Base-by-base conservation (phyloP, 73 alveolate species). In the Halteria grandinella region DNA sequence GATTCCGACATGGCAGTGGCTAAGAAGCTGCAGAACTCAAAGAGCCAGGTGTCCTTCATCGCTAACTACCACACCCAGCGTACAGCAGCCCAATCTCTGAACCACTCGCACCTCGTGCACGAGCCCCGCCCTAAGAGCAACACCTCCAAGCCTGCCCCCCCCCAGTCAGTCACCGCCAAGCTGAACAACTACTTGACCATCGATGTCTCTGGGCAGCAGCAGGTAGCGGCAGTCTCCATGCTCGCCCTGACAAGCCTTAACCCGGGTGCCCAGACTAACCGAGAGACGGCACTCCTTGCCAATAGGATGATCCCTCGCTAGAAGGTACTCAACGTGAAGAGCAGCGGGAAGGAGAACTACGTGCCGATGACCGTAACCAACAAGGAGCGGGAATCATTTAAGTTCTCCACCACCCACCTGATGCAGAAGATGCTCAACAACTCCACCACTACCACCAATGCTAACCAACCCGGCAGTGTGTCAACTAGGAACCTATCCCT, bases 331-430 rank as follows among this genome's bases (percentile, higher is more conserved):
- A 14, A 11, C 15, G 74, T 57, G 4, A 57, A 57, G 17, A 57
- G 31, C 20, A 57, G 31, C 17, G n/a, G 31, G 25, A 57, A 57
- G 18, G 74, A 57, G 33, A 57, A 57, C 33, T 11, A 11, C 31
- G 28, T 57, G 54, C 74, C 74, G 4, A 12, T 11, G 6, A 31
- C 74, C 5, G 36, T 54, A 29, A 57, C 74, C 31, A 57, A 57
- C 29, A 53, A 53, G 18, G 69, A 53, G 47, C n/a, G n/a, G n/a
- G n/a, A n/a, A n/a, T n/a, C n/a, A n/a, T n/a, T n/a, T n/a, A n/a
- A n/a, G n/a, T n/a, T n/a, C n/a, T n/a, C n/a, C n/a, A 53, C 23
- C 17, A 14, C 12, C 50, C 17, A 11, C 15, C 15, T 14, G 10
- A 39, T 39, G 50, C 17, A 10, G 10, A 39, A 39, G 10, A 39